Percentiles rank a stretch among this genome's conserved stretches.
These are phyloP conservation scores for Aspergillus nomiae DNA, from an alignment of 2,329 filamentous ascomycete species.

Conservation along the genomic window DNA sequence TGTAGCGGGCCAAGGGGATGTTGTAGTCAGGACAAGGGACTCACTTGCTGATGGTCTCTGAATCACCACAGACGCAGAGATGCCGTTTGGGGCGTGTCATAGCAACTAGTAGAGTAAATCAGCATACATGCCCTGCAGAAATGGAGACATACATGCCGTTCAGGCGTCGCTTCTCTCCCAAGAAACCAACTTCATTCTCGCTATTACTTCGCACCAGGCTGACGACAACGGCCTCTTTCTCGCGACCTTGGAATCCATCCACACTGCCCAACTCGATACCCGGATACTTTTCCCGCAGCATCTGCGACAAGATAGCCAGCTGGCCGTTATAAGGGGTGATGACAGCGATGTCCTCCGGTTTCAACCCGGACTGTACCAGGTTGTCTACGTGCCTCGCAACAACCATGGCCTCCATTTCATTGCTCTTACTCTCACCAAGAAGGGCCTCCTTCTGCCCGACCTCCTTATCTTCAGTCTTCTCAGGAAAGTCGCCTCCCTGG, in stretches of 20 bases:
- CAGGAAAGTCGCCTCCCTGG: constrained; percentile 88
- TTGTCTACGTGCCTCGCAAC: constrained; percentile 75
- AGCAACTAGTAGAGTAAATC: constrained; percentile 63
- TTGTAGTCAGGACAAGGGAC: constrained; percentile 39
- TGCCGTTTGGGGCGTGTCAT: constrained; percentile 95
- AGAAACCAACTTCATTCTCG: constrained; percentile 85
- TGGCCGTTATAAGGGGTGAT: constrained; percentile 97
- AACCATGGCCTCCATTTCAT: constrained; percentile 83
- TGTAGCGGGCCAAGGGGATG: background rate
- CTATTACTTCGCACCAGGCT: constrained; percentile 91
- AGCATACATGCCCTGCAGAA: background rate
- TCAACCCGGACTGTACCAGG: constrained; percentile 78
- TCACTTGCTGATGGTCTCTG: constrained; percentile 86
- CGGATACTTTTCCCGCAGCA: constrained; percentile 77
- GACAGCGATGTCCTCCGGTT: constrained; percentile 82
- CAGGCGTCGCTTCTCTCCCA: constrained; percentile 85
- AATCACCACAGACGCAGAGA: constrained; percentile 88
- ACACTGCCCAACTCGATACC: constrained; percentile 94
- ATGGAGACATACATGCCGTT: constrained; percentile 71
- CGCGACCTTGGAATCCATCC: constrained; percentile 94
- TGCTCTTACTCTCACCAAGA: constrained; percentile 80
- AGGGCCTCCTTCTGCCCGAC: constrained; percentile 54
- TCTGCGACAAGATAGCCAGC: constrained; percentile 72
- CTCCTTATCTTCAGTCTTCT: constrained; percentile 75
- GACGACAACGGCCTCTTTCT: constrained; percentile 93